Percentiles rank a stretch among this genome's conserved stretches.
phyloP scores from a whole-genome alignment of 805 yeast genomes.

The Candida nanaspora region DNA sequence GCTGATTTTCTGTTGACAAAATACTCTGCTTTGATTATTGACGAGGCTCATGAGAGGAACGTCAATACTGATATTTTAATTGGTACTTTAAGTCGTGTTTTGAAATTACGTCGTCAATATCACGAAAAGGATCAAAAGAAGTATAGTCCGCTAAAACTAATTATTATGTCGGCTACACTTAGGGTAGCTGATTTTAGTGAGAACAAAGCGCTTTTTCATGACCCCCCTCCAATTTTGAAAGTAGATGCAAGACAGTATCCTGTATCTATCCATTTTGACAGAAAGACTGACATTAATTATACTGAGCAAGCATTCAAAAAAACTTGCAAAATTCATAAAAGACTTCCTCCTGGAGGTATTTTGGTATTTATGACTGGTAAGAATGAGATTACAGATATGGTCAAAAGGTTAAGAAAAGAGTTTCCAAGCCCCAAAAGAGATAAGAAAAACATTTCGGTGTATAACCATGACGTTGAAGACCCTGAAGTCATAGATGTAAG shows the following conservation, averaged over 20 bases:
- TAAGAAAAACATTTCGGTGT: too few relatives aligned
- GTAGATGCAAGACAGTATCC: constrained; percentile 94
- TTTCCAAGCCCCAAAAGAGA: constrained; percentile 47
- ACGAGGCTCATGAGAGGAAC: constrained; percentile 97
- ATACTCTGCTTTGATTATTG: constrained; percentile 83
- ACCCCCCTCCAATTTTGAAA: constrained; percentile 80
- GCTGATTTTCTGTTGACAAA: constrained; percentile 71
- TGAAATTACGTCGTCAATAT: constrained; percentile 58
- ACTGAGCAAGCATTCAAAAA: constrained; percentile 82
- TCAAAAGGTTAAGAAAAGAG: constrained; percentile 57
- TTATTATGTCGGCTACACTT: constrained; percentile 96
- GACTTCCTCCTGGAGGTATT: constrained; percentile 90
- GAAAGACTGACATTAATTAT: constrained; percentile 70
- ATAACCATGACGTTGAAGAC: constrained; percentile 6
- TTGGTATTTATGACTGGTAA: constrained; percentile 91
- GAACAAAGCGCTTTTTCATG: constrained; percentile 57
- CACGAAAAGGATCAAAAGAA: constrained; percentile 38
- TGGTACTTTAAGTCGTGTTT: constrained; percentile 88
- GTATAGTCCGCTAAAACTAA: constrained; percentile 62
- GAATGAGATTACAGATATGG: constrained; percentile 76
- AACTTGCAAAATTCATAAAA: constrained; percentile 77
- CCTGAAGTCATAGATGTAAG: constrained; percentile 36
- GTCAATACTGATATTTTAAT: constrained; percentile 92
- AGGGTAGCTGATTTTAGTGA: constrained; percentile 91
- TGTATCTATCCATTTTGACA: constrained; percentile 84